These are phyloP conservation scores for Aspergillus glaucus DNA, from an alignment of 2,329 filamentous ascomycete species.

Conservation along the genomic window DNA sequence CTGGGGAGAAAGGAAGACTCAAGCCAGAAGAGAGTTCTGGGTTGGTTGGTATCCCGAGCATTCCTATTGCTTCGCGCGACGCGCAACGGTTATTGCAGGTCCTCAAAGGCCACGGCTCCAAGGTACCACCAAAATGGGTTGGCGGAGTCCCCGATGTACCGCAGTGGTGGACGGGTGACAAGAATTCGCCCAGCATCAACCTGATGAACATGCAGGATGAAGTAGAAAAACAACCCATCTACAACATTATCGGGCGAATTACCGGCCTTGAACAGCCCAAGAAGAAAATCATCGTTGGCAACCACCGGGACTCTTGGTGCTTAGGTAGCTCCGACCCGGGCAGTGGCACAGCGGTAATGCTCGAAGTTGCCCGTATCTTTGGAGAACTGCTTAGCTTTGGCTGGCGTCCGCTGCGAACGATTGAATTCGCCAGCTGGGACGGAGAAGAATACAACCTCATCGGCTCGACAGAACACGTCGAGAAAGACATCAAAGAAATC, in stretches of 20 bases:
- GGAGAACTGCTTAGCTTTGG: constrained; percentile 69
- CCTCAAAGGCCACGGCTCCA: constrained; percentile 67
- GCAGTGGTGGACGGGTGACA: constrained; percentile 80
- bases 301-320: constrained; percentile 88
- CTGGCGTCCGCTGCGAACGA: constrained; percentile 88
- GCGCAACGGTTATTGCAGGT: constrained; percentile 71
- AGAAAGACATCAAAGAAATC: constrained; percentile 69
- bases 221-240: constrained; percentile 72
- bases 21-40: constrained; percentile 64
- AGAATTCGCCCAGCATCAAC: constrained; percentile 67
- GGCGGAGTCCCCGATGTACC: constrained; percentile 69
- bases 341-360: constrained; percentile 81
- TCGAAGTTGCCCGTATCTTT: constrained; percentile 81
- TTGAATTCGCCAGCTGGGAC: constrained; percentile 97
- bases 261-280: constrained; percentile 73
- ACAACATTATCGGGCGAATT: constrained; percentile 84
- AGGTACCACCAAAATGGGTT: constrained; percentile 63
- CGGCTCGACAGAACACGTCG: constrained; percentile 91
- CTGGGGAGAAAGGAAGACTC: constrained; percentile 53
- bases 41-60: constrained; percentile 75
- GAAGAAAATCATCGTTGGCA: constrained; percentile 84
- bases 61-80: constrained; percentile 85
- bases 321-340: constrained; percentile 82
- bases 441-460: constrained; percentile 88
- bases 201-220: constrained; percentile 86